Percentiles rank a stretch among this genome's conserved stretches.
phyloP scores from a whole-genome alignment of 495 filamentous ascomycete species.

The Lophium mytilinum region DNA sequence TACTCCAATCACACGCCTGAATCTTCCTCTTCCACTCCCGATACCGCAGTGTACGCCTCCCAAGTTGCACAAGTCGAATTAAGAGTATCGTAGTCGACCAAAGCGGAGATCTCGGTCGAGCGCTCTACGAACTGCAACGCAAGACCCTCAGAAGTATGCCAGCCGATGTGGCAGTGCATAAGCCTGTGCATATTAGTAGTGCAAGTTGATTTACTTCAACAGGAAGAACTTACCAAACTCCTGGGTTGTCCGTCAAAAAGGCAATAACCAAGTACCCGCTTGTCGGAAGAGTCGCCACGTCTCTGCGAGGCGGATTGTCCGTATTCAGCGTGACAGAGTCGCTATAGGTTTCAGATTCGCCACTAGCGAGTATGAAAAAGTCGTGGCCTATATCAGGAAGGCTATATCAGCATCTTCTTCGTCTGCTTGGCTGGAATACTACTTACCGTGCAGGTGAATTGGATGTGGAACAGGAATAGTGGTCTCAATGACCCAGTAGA shows the following conservation, averaged over 20 bases:
- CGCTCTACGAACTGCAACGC: constrained; percentile 18
- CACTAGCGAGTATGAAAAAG: constrained; percentile 25
- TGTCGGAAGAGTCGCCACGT: constrained; percentile 22
- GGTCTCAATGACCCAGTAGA: constrained; percentile 18
- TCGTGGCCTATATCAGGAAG: constrained; percentile 14
- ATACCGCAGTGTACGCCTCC: constrained; percentile 4
- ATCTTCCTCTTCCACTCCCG: constrained; percentile 11
- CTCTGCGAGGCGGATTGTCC: constrained; percentile 28
- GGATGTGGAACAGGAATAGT: constrained; percentile 25
- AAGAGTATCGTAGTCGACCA: constrained; percentile 1
- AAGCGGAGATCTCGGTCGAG: constrained; percentile 8
- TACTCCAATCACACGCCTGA: constrained; percentile 14
- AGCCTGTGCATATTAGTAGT: constrained; percentile 15
- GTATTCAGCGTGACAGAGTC: constrained; percentile 16
- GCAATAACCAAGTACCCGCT: constrained; percentile 28
- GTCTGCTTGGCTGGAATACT: not conserved
- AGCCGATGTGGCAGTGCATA: constrained; percentile 32
- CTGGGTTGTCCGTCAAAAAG: constrained; percentile 29
- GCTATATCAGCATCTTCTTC: not conserved
- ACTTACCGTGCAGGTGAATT: constrained; percentile 29
- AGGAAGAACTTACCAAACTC: not conserved
- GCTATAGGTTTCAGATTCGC: constrained; percentile 15
- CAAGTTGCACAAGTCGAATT: constrained; percentile 9
- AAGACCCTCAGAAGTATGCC: constrained; percentile 21
- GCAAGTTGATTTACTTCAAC: too few relatives aligned